Evolutionary conservation across 2,329 filamentous ascomycete genomes (phyloP).

Genomic region (Elsinoe batatas): DNA sequence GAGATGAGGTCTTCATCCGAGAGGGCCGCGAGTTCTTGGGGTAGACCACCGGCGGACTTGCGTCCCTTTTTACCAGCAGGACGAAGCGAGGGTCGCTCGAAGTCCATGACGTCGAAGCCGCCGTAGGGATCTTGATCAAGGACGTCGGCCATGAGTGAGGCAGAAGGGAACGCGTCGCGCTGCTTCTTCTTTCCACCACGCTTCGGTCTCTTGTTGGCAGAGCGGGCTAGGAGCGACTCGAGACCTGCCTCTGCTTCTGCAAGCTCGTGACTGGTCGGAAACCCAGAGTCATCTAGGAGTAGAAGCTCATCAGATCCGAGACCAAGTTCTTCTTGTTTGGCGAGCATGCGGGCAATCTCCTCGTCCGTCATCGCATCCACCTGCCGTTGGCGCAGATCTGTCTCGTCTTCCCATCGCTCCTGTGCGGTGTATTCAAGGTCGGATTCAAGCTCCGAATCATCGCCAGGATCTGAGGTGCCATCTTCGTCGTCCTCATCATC

Average conservation of each 20-base stretch:
- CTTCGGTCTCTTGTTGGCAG: conserved; percentile 16
- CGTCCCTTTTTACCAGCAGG: conserved; percentile 49
- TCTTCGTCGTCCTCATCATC: conserved; percentile 32
- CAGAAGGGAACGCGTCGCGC: conserved; percentile 41
- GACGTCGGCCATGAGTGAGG: conserved; percentile 47
- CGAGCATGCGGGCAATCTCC: conserved; percentile 49
- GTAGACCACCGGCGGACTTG: conserved; percentile 36
- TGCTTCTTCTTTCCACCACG: conserved; percentile 16
- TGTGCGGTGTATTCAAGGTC: conserved; percentile 26
- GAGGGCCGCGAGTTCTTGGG: conserved; percentile 28
- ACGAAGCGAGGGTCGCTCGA: conserved; percentile 57
- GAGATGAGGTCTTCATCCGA: conserved; percentile 37
- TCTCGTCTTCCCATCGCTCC: conserved; percentile 31
- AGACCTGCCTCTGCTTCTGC: conserved; percentile 24
- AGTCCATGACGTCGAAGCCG: conserved; percentile 79
- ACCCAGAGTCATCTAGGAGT: conserved; percentile 41
- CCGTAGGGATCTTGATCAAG: conserved; percentile 52
- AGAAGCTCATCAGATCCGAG: conserved; percentile 50
- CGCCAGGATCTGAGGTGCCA: conserved; percentile 27
- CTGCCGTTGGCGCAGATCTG: conserved; percentile 32
- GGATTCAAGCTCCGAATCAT: conserved; percentile 27
- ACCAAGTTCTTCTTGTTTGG: conserved; percentile 55
- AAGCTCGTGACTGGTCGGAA: conserved; percentile 22
- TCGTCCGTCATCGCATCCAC: conserved; percentile 46
- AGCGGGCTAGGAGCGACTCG: conserved; percentile 20